Evolutionary conservation across 352 stramenopile species (phyloP), one percentile per base, ranked within the genome.

Genomic region (Pythium coloratum): DNA sequence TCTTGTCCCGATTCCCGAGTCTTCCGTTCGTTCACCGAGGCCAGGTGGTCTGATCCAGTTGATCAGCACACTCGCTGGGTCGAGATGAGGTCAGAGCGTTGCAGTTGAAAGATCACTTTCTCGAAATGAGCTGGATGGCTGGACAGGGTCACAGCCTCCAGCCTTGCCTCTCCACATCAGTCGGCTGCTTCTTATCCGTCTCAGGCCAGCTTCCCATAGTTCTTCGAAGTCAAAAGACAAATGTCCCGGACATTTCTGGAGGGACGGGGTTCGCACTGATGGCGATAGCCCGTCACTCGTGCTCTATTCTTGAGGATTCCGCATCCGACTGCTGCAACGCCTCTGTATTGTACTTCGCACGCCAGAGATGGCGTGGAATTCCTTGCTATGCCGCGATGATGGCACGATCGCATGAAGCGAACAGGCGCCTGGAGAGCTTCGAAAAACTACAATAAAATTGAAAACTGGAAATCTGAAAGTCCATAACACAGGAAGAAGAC

Each of bases 41-140:
- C 32, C n/a, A 33, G 49, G 13, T 28, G 24, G 24, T 56, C 26
- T 56, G 49, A 12, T 30, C 12, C 24, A 30, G 49, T 28, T 12
- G 49, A 33, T 33, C 16, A 36, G 51, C 20, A 55, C 26, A 34
- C 47, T 33, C 20, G 3, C 2, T 13, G 18, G 2, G 0, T 14
- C 6, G 12, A 33, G 26, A 33, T 42, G 54, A 47, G 54, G 54
- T 59, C 54, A 59, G 54, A 59, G 55, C 38, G 58, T 64, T 55
- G 58, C 46, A 56, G 58, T 20, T 32, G 46, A 47, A 64, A 56
- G 46, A 34, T 34, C 47, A 55, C 47, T n/a, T 34, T 12, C 20
- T 8, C n/a, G 26, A 18, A 30, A 46, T 24, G 54, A 59, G 36
- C 28, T 47, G 54, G 40, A 49, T 49, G 40, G 14, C 40, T 49